phyloP scores from a whole-genome alignment of 2,329 filamentous ascomycete species.

The Nemania sp. region DNA sequence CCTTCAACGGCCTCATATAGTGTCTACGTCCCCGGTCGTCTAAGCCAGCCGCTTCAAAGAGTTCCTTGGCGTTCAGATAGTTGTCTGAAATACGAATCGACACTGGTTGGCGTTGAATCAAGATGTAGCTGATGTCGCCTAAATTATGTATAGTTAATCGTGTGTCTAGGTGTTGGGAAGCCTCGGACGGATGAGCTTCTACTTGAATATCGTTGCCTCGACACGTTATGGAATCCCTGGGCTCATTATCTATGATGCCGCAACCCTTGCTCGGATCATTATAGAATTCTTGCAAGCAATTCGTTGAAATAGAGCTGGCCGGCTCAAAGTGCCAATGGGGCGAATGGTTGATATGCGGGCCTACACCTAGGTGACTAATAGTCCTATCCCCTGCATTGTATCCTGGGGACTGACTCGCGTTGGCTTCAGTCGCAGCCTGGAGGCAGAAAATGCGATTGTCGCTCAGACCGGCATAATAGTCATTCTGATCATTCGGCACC shows the following conservation, averaged over 20 bases:
- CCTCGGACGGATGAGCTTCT: neutral
- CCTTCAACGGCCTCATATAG: neutral
- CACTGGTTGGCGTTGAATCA: neutral
- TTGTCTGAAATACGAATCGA: neutral
- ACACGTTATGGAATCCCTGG: neutral
- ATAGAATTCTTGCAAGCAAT: neutral
- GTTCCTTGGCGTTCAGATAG: slow-evolving; percentile 1
- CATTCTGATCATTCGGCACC: neutral
- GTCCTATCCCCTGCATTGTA: neutral
- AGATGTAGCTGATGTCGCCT: too few relatives aligned
- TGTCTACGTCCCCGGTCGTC: neutral
- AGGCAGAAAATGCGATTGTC: neutral
- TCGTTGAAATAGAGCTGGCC: neutral
- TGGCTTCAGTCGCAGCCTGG: neutral
- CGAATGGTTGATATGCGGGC: too few relatives aligned
- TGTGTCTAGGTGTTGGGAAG: neutral
- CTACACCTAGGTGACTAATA: too few relatives aligned
- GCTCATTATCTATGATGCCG: neutral
- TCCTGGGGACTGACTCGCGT: neutral
- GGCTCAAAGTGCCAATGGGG: too few relatives aligned
- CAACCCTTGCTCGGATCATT: neutral
- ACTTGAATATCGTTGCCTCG: neutral
- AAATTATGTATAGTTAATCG: neutral
- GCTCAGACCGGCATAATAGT: neutral
- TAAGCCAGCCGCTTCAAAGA: slow-evolving; percentile 1